Evolutionary conservation across 306 rosid species (phyloP).

Genomic region (Ochetophila trinervis): DNA sequence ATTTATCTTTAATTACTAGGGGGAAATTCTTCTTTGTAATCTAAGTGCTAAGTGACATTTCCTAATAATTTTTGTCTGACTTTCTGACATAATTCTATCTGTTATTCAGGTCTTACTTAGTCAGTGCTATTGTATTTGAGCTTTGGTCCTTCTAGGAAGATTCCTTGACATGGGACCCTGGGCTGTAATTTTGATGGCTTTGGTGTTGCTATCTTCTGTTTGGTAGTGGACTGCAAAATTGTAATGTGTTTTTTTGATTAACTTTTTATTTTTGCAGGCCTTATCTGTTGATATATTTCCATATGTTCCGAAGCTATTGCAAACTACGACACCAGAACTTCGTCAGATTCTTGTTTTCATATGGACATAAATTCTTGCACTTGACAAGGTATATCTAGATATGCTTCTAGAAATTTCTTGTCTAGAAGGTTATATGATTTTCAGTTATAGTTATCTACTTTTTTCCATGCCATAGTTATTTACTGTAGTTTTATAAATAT

Average conservation of each 20-base stretch:
- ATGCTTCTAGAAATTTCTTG: slow-evolving; percentile 15
- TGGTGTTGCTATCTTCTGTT: neutral
- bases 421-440: neutral
- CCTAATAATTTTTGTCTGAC: slow-evolving; percentile 23
- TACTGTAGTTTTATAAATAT: too few species aligned
- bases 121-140: slow-evolving; percentile 87
- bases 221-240: slow-evolving; percentile 12
- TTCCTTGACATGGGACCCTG: slow-evolving; percentile 99
- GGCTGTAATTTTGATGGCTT: slow-evolving; percentile 61
- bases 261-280: slow-evolving; percentile 47
- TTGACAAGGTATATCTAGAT: slow-evolving; percentile 70
- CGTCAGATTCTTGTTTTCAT: slow-evolving; percentile 96
- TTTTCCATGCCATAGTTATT: neutral
- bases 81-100: slow-evolving; percentile 15
- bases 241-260: slow-evolving; percentile 20
- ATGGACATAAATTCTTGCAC: slow-evolving; percentile 98
- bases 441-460: neutral
- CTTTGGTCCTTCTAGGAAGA: slow-evolving; percentile 90
- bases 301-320: slow-evolving; percentile 87
- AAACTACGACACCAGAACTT: slow-evolving; percentile 91
- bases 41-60: slow-evolving; percentile 11
- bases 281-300: slow-evolving; percentile 98
- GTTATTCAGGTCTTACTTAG: slow-evolving; percentile 84
- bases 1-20: neutral
- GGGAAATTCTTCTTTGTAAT: neutral